phyloP scores from a whole-genome alignment of 495 filamentous ascomycete species.

The Penicillium alfredii region DNA sequence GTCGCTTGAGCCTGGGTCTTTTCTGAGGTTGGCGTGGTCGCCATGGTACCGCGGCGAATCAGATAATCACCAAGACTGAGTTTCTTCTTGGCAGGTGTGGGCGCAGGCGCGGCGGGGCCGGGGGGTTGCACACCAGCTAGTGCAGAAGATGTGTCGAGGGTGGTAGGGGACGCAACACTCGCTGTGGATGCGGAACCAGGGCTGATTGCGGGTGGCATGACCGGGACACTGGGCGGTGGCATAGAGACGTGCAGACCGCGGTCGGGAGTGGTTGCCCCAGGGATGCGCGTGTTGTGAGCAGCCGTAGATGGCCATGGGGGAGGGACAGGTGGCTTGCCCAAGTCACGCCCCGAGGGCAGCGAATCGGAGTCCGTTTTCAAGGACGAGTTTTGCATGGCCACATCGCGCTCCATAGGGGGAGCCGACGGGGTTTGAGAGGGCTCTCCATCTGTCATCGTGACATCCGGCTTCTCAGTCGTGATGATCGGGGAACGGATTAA shows the following conservation, averaged over 20 bases:
- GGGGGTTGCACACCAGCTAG: slow-evolving; percentile 17
- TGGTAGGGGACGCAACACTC: slow-evolving; percentile 30
- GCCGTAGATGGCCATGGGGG: slow-evolving; percentile 36
- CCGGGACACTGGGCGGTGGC: slow-evolving; percentile 24
- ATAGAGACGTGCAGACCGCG: slow-evolving; percentile 36
- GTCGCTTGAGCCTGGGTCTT: slow-evolving; percentile 30
- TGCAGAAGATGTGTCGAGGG: slow-evolving; percentile 23
- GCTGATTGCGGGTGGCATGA: slow-evolving; percentile 21
- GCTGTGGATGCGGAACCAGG: slow-evolving; percentile 29
- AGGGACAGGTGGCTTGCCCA: slow-evolving; percentile 24
- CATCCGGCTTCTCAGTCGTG: slow-evolving; percentile 4
- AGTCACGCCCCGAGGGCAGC: slow-evolving; percentile 15
- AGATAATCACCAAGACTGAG: slow-evolving; percentile 64
- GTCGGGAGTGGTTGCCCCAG: slow-evolving; percentile 18
- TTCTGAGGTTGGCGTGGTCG: slow-evolving; percentile 36
- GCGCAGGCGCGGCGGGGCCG: slow-evolving; percentile 35
- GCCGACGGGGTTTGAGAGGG: background rate
- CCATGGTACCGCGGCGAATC: slow-evolving; percentile 41
- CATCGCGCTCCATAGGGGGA: slow-evolving; percentile 1
- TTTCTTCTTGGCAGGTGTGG: slow-evolving; percentile 59
- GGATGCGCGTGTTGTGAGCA: slow-evolving; percentile 34
- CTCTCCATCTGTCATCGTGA: slow-evolving; percentile 6
- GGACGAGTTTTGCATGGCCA: slow-evolving; percentile 12
- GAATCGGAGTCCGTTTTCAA: slow-evolving; percentile 6
- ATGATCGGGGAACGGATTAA: slow-evolving; percentile 5